Evolutionary conservation across 2,329 filamentous ascomycete species (phyloP).

Genomic region (Coniella lustricola): DNA sequence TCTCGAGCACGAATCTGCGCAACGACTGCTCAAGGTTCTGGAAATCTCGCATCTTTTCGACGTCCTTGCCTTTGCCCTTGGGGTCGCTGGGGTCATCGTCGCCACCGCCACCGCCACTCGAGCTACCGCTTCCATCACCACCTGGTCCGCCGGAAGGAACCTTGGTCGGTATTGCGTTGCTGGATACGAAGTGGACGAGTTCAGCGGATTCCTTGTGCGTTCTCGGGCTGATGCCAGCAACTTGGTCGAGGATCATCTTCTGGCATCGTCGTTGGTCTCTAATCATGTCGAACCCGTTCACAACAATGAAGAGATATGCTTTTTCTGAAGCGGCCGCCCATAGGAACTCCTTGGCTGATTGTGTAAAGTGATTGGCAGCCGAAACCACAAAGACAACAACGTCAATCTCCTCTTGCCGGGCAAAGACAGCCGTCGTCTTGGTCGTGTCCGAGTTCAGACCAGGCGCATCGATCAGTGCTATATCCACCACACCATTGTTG

Average conservation of each 20-base stretch:
- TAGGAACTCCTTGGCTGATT: conserved; percentile 97
- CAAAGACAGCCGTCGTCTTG: conserved; percentile 95
- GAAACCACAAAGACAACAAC: conserved; percentile 98
- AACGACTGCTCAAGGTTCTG: conserved; percentile 82
- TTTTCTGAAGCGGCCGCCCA: conserved; percentile 93
- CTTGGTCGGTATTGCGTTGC: conserved; percentile 80
- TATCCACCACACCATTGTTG: conserved; percentile 97
- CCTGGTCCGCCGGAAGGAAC: conserved; percentile 49
- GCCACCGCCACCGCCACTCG: conserved; percentile 50
- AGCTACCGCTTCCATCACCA: conserved; percentile 45
- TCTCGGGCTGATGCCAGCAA: conserved; percentile 77
- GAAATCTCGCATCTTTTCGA: conserved; percentile 84
- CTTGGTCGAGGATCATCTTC: conserved; percentile 88
- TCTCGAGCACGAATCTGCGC: conserved; percentile 89
- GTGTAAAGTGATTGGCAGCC: conserved; percentile 94
- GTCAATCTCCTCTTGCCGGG: conserved; percentile 95
- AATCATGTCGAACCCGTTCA: conserved; percentile 95
- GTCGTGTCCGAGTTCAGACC: conserved; percentile 93
- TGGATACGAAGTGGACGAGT: conserved; percentile 95
- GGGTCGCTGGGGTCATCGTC: conserved; percentile 50
- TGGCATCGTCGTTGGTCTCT: conserved; percentile 85
- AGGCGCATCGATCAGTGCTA: conserved; percentile 92
- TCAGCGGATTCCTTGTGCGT: conserved; percentile 91
- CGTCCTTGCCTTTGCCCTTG: conserved; percentile 78
- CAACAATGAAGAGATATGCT: conserved; percentile 97